phyloP scores from a whole-genome alignment of 1,284 basidiomycete species.

The Chondrostereum purpureum region DNA sequence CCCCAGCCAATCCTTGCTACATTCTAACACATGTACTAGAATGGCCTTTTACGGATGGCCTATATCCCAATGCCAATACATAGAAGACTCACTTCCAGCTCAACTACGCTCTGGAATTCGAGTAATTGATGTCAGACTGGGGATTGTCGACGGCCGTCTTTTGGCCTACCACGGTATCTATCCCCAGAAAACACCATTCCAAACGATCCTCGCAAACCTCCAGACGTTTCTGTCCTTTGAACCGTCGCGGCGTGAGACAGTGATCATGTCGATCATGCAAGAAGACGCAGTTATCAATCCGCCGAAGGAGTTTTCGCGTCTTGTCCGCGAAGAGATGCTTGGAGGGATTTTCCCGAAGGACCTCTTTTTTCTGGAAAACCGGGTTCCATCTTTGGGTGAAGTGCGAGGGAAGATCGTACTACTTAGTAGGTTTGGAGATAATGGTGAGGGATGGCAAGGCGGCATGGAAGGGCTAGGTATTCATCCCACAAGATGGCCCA shows the following conservation, averaged over 20 bases:
- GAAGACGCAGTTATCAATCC: constrained; percentile 56
- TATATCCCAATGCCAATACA: constrained; percentile 66
- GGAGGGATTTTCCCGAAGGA: constrained; percentile 47
- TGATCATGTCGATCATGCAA: constrained; percentile 84
- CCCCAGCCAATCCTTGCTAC: constrained; percentile 1
- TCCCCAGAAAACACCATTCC: constrained; percentile 64
- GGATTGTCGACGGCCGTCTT: constrained; percentile 56
- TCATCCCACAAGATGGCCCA: constrained; percentile 77
- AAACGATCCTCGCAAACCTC: constrained; percentile 52
- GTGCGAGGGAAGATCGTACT: constrained; percentile 77
- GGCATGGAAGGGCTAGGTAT: constrained; percentile 70
- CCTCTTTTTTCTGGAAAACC: constrained; percentile 77
- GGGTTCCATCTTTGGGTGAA: constrained; percentile 73
- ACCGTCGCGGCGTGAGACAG: constrained; percentile 54
- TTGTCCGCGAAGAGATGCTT: constrained; percentile 61
- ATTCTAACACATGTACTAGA: constrained; percentile 26
- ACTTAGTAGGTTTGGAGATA: constrained; percentile 75
- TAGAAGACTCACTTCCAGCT: constrained; percentile 40
- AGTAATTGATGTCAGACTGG: constrained; percentile 74
- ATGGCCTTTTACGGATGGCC: constrained; percentile 80
- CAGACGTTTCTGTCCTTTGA: constrained; percentile 60
- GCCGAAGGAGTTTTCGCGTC: constrained; percentile 47
- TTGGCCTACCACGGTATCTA: constrained; percentile 77
- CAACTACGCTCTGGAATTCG: constrained; percentile 71
- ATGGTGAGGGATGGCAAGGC: constrained; percentile 58